Evolutionary conservation across 106 monocot genomes (phyloP).

Genomic region (Alisma plantagoaquatica): DNA sequence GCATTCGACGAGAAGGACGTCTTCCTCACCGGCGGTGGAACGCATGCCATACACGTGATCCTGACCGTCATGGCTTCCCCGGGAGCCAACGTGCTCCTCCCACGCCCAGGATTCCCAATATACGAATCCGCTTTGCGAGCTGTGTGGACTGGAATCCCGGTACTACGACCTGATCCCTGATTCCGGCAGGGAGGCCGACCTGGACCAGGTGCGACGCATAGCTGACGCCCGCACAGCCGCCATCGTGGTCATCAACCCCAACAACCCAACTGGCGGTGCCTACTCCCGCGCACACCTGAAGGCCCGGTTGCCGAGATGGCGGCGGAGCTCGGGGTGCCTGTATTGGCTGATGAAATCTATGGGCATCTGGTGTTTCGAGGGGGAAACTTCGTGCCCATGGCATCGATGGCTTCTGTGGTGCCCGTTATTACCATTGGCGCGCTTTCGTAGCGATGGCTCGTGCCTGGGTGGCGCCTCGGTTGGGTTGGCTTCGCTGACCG

Average conservation of each 20-base stretch:
- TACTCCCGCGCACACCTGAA: constrained; percentile 62
- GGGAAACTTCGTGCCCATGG: constrained; percentile 60
- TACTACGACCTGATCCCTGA: constrained; percentile 70
- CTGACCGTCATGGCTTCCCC: constrained; percentile 38
- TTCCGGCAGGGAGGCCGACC: constrained; percentile 55
- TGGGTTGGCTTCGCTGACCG: constrained; percentile 79
- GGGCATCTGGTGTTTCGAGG: constrained; percentile 72
- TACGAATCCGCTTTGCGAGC: constrained; percentile 69
- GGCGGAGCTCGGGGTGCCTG: constrained; percentile 46
- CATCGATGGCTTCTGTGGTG: constrained; percentile 44
- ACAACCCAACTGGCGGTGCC: constrained; percentile 83
- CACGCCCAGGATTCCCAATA: constrained; percentile 74
- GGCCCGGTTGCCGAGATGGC: constrained; percentile 86
- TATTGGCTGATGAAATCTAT: constrained; percentile 85
- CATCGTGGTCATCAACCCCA: constrained; percentile 80
- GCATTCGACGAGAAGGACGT: constrained; percentile 36
- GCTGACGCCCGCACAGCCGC: constrained; percentile 46
- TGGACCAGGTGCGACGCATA: constrained; percentile 27
- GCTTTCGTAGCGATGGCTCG: constrained; percentile 74
- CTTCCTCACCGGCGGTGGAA: constrained; percentile 68
- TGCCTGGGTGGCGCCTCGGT: constrained; percentile 94
- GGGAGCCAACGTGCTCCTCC: constrained; percentile 68
- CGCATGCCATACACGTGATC: constrained; percentile 55
- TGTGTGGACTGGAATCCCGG: constrained; percentile 48
- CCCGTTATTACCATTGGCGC: constrained; percentile 74